Evolutionary conservation across 176 grass and related monocot genomes (phyloP), one percentile per base, ranked within the genome.

Genomic region (Melocanna baccifera): DNA sequence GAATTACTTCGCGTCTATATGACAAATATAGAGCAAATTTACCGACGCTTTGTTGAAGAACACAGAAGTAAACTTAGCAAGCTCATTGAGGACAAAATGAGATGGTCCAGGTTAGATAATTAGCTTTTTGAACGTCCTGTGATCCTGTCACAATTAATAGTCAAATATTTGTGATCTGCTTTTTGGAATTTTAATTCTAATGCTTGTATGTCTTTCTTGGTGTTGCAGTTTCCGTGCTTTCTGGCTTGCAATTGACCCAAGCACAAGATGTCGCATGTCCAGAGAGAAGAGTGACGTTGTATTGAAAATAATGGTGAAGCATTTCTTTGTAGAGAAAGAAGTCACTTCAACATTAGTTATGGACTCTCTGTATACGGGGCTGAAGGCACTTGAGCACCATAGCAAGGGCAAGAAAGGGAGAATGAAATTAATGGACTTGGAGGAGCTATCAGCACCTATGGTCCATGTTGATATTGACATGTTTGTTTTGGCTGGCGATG

Each of bases 21-120:
- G 77, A 81, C 88, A 73, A 99, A 99, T 61, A 87, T 96, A 85
- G 97, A 99, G 82, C 90, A 96, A 91, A 92, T 94, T 87, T 99
- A 86, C 67, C 93, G 86, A 37, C 86, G 78, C 25, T 96, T 92
- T 91, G 70, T 96, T 87, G 89, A 96, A 29, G 91, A 96, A 66
- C 63, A 67, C 69, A 92, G 84, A 88, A 84, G 85, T 39, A 94
- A 94, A 85, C 73, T 94, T 89, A 79, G 68, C 86, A 90, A 83
- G 75, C 88, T 96, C 52, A 90, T 92, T 83, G 93, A 99, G 64
- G 97, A 99, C 40, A 82, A 96, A 82, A 59, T 81, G 79, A 93
- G 69, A 71, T 99, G 97, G 97, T 92, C 97, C 56, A 94, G 97
- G 97, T 98, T 79, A 86, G 80, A 69, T 6, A 61, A 65, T 78